Base-by-base conservation (phyloP, 306 rosid species). In the Trifolium pratense region DNA sequence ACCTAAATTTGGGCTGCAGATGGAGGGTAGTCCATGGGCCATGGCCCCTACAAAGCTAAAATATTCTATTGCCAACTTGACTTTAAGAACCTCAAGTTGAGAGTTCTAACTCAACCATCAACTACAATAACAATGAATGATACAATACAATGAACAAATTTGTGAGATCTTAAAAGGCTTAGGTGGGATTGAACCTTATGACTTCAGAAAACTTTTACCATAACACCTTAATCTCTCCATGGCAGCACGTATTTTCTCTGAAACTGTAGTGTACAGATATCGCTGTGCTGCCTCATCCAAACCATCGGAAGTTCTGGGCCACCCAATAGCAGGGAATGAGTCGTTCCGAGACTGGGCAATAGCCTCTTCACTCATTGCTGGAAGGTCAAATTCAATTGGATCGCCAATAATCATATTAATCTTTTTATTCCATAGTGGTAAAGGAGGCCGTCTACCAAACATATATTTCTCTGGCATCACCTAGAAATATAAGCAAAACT, bases 381-480 rank as follows among this genome's bases (percentile, higher is more conserved):
- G 87, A 58, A 94, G 79, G 86, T 90, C 90, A 61, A 90, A 85
- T 52, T 89, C 83, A 64, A 94, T 81, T n/a, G 97, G 97, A 72
- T 89, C 87, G 7, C 98, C 98, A 58, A 94, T 74, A 66, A 83
- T 29, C 65, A 94, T 89, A 66, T 78, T 60, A 36, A 94, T 72
- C 65, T 86, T 87, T 90, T 89, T 94, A 64, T 89, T 80, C 53
- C 94, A 77, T 46, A 94, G 76, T 4, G 97, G 98, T 57, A 94
- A 32, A 14, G 72, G 91, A 79, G 98, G 90, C 75, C 97, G 85
- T 86, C 87, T 89, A 73, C 90, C 92, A 71, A 82, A 85, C 39
- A 75, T 56, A 76, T 16, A 88, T 7, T 91, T 88, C 83, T 89
- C 92, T 51, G 98, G 98, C 97, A 94, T 89, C 81, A 91, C 90